Evolutionary conservation across 345 rosid genomes (phyloP).

Genomic region (Gossypium arboreum): DNA sequence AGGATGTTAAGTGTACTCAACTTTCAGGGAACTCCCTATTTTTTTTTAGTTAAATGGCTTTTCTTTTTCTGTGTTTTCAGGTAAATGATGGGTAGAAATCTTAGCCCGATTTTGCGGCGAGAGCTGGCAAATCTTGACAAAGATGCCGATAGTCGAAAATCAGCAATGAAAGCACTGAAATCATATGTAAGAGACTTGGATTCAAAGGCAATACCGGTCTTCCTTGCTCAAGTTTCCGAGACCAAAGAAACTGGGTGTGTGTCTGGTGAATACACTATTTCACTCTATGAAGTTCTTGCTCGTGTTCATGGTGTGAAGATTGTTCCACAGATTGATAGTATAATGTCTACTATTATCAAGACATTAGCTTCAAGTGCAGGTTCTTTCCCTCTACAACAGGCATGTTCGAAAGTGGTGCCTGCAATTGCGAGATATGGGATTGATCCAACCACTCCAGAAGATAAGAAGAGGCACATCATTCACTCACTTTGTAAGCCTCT

Average conservation of each 20-base stretch:
- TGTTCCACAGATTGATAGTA: constrained; percentile 83
- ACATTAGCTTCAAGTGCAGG: constrained; percentile 89
- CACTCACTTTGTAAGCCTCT: constrained; percentile 87
- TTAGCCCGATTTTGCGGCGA: constrained; percentile 58
- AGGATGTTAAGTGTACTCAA: neutral
- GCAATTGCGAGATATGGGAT: constrained; percentile 91
- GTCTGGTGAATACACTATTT: constrained; percentile 82
- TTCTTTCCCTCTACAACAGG: constrained; percentile 93
- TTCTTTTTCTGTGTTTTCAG: constrained; percentile 24
- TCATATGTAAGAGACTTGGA: constrained; percentile 79
- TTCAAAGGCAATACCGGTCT: constrained; percentile 71
- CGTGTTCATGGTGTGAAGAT: constrained; percentile 91
- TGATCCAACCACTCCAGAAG: constrained; percentile 64
- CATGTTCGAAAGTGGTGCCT: constrained; percentile 89
- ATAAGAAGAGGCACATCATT: constrained; percentile 66
- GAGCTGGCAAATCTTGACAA: constrained; percentile 84
- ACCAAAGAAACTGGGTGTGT: constrained; percentile 80
- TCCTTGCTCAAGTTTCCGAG: constrained; percentile 86
- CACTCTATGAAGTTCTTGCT: constrained; percentile 91
- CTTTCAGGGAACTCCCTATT: neutral
- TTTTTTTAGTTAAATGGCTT: neutral
- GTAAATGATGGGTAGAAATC: constrained; percentile 58
- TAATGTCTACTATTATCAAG: constrained; percentile 78
- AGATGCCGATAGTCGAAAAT: constrained; percentile 69
- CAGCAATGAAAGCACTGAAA: constrained; percentile 80